Percentiles rank a stretch among this genome's conserved stretches.
Conservation (phyloP, 495 filamentous ascomycete species). For the Apiosordaria backusii region DNA sequence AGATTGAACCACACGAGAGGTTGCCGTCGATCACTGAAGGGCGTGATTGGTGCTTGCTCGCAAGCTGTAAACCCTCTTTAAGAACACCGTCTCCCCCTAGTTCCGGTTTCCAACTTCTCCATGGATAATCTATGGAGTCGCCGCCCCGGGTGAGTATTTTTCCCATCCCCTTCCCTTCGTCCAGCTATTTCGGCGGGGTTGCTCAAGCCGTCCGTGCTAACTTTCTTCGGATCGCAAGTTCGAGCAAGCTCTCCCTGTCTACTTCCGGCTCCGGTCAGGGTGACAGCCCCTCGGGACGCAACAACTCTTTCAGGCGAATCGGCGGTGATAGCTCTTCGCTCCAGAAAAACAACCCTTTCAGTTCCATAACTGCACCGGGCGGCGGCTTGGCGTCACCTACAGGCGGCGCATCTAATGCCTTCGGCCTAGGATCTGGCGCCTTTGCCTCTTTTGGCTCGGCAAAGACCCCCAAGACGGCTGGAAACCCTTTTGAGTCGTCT, state of each 20-base stretch:
- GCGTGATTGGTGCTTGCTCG: slow-evolving; percentile 17
- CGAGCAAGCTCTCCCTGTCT: slow-evolving; percentile 86
- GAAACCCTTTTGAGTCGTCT: slow-evolving; percentile 70
- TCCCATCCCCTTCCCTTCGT: slow-evolving; percentile 3
- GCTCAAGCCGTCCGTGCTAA: neutral
- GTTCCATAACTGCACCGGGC: slow-evolving; percentile 69
- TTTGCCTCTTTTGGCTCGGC: slow-evolving; percentile 92
- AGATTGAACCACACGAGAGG: slow-evolving; percentile 4
- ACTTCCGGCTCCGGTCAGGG: slow-evolving; percentile 58
- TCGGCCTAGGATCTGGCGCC: slow-evolving; percentile 89
- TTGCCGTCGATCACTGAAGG: slow-evolving; percentile 6
- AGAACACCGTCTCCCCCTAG: slow-evolving; percentile 22
- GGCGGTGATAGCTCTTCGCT: slow-evolving; percentile 74
- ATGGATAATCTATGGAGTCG: slow-evolving; percentile 74
- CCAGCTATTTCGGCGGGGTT: slow-evolving; percentile 2
- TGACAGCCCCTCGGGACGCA: slow-evolving; percentile 66
- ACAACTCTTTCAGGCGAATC: slow-evolving; percentile 63
- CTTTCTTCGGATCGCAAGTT: slow-evolving; percentile 46
- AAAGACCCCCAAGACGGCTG: slow-evolving; percentile 85
- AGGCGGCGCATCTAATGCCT: slow-evolving; percentile 81
- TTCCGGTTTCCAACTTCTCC: slow-evolving; percentile 33
- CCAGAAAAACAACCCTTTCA: slow-evolving; percentile 78
- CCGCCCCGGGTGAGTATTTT: slow-evolving; percentile 75
- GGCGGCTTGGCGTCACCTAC: slow-evolving; percentile 79
- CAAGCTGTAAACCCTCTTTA: slow-evolving; percentile 14